Conservation (phyloP, 139 green algal species). For the Tetraselmis striata region DNA sequence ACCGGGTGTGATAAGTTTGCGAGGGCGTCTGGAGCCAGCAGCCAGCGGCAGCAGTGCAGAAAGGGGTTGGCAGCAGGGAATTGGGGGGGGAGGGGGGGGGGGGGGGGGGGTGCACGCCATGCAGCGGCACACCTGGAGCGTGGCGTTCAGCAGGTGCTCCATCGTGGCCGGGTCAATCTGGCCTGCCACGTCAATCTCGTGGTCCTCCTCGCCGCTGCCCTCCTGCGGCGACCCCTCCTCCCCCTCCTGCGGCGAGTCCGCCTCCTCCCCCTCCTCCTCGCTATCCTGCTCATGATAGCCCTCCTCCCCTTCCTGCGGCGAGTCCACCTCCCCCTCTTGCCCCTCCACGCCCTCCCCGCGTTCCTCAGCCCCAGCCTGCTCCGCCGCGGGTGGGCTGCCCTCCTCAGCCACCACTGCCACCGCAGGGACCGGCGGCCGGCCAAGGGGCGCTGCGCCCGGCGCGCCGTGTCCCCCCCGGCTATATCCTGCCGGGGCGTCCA, state of each 20-base stretch:
- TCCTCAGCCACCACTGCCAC: not conserved
- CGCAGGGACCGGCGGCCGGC: not conserved
- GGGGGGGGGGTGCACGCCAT: no score
- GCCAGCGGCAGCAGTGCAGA: no score
- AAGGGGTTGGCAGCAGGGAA: no score
- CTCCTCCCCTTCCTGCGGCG: not conserved
- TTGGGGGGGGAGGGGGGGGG: no score
- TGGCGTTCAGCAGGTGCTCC: not conserved
- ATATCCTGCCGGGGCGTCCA: not conserved
- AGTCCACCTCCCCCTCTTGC: not conserved
- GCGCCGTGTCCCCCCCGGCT: no score
- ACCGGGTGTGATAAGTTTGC: no score
- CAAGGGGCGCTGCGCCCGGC: no score
- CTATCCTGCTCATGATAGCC: not conserved
- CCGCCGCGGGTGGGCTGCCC: not conserved
- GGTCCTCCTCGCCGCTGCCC: not conserved
- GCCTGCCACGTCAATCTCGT: not conserved
- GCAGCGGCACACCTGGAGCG: not conserved
- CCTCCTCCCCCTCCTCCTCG: not conserved
- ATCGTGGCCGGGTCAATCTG: not conserved
- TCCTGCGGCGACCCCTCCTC: not conserved
- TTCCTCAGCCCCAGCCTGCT: no score
- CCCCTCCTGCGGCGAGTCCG: not conserved
- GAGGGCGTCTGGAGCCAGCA: no score
- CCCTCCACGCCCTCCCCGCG: not conserved